A percentile compares a stretch with the other conserved stretches of the same genome.
These are phyloP conservation scores for Venturia carpophila DNA, from an alignment of 2,329 filamentous ascomycete species.

Conservation along the genomic window DNA sequence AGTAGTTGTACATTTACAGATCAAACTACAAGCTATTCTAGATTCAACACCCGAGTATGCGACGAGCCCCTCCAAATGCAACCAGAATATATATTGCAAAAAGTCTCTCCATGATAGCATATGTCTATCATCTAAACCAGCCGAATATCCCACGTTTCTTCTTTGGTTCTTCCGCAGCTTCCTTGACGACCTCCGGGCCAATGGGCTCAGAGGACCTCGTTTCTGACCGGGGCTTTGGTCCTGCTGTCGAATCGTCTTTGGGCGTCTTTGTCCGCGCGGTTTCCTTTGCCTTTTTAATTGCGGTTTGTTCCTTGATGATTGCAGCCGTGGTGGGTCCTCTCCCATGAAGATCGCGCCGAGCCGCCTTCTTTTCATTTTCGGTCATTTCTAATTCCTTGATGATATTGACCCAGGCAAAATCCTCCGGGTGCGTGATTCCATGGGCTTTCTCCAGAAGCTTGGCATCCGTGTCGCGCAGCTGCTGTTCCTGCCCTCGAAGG, in stretches of 20 bases:
- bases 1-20: conserved; percentile 9
- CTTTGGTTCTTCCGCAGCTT: neutral
- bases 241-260: neutral
- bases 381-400: conserved; percentile 10
- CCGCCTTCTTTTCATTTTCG: neutral
- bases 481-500: conserved; percentile 1
- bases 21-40: conserved; percentile 6
- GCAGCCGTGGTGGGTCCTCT: neutral
- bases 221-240: neutral
- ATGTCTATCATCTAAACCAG: neutral
- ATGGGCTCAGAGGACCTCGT: neutral
- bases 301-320: neutral
- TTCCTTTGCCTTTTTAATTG: neutral
- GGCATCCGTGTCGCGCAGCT: neutral
- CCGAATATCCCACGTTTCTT: neutral
- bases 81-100: neutral
- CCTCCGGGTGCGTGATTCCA: neutral
- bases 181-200: neutral
- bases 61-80: neutral
- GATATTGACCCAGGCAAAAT: conserved; percentile 5
- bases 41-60: neutral
- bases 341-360: neutral
- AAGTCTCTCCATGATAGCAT: neutral
- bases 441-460: neutral
- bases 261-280: neutral